Base-by-base conservation (phyloP, 1,139 yeast genomes). In the Blastobotrys capitulatus region DNA sequence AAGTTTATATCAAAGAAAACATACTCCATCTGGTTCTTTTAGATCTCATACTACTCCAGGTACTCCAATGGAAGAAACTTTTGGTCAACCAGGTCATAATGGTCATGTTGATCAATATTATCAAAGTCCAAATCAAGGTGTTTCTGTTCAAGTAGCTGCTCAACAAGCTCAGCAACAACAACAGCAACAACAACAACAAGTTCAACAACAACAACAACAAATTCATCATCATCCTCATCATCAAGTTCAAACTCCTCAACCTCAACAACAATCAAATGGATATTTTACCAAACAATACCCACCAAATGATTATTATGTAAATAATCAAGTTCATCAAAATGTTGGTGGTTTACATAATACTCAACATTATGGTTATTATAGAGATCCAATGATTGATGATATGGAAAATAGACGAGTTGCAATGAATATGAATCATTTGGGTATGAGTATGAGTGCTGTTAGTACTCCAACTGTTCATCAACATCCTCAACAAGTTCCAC, bases 1-100 rank as follows among this genome's bases (percentile, higher is more conserved):
- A 22, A 45, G 47, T 29, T 38, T 44, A 34, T 48, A 48, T 22
- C 51, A 48, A 42, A 44, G 51, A 16, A 41, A 41, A 44, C 45
- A 46, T 31, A 42, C 44, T n/a, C 42, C 41, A 12, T 35, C 46
- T 10, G 46, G 46, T 16, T 16, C 41, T 9, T 47, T 42, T 38
- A 29, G 52, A 25, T 45, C 54, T n/a, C 54, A 49, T 40, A 51
- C 54, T 31, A 51, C 54, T n/a, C 54, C 54, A 10, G 54, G 52
- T 22, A 51, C 54, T 19, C 54, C 54, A 15, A 15, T 51, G 43
- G 52, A 51, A 31, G 52, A 46, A 32, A 40, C 39, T 6, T 49
- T 46, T 27, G n/a, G n/a, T 12, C 12, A 29, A 10, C 32, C 32
- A 6, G n/a, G n/a, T 27, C 32, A 15, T 46, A 50, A n/a, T n/a